These are phyloP conservation scores for Plasmodium ovale DNA, from an alignment of 169 alveolate genomes.

Conservation along the genomic window DNA sequence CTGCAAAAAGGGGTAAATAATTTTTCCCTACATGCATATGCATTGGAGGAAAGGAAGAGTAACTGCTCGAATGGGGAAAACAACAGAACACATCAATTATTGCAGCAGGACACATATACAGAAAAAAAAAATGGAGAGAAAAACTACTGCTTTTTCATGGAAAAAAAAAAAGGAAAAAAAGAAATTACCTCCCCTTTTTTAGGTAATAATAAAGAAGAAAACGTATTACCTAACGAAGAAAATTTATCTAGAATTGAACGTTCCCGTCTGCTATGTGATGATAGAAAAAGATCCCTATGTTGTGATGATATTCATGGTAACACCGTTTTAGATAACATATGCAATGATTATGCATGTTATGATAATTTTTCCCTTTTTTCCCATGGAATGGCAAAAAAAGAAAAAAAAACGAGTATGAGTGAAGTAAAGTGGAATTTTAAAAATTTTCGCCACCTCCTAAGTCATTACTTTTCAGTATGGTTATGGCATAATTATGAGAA, in stretches of 20 bases:
- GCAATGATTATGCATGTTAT: too few relatives aligned
- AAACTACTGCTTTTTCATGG: background rate
- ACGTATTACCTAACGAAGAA: background rate
- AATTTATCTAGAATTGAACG: background rate
- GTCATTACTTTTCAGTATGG: background rate
- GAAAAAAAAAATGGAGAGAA: background rate
- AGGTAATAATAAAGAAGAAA: background rate
- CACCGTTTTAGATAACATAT: too few relatives aligned
- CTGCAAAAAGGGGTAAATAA: background rate
- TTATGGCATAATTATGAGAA: background rate
- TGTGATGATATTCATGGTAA: too few relatives aligned
- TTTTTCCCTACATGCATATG: background rate
- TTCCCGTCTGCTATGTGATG: background rate
- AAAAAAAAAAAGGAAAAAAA: background rate
- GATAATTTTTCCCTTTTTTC: too few relatives aligned
- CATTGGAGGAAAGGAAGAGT: background rate
- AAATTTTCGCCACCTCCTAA: slow-evolving; percentile 4
- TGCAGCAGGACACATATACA: background rate
- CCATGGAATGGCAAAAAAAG: too few relatives aligned
- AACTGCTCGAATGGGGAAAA: background rate
- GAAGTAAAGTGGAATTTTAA: background rate
- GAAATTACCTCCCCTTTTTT: background rate
- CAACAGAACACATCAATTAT: background rate
- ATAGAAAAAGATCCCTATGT: background rate
- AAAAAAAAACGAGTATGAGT: too few relatives aligned